Percentiles rank a stretch among this genome's conserved stretches.
Conservation (phyloP, 805 yeast species). For the Metschnikowia drakensbergensis region DNA sequence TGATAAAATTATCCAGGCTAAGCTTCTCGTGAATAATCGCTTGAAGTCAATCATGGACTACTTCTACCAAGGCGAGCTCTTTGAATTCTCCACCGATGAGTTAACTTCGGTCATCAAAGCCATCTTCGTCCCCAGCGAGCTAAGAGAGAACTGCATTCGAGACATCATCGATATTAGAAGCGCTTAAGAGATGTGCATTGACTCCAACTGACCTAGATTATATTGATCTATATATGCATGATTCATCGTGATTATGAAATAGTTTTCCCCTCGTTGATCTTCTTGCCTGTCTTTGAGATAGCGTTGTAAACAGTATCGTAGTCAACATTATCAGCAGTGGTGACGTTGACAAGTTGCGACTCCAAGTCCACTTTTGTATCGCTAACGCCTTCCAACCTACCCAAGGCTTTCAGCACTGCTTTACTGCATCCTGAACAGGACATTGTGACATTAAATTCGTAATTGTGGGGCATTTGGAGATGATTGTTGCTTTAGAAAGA, state of each 20-base stretch:
- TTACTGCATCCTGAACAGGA: conserved; percentile 83
- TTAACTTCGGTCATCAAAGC: conserved; percentile 38
- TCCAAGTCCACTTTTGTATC: conserved; percentile 72
- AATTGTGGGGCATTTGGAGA: conserved; percentile 33
- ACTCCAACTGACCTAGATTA: not conserved
- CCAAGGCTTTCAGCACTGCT: conserved; percentile 77
- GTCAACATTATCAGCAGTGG: conserved; percentile 48
- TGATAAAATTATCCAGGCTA: conserved; percentile 26
- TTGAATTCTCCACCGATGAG: conserved; percentile 47
- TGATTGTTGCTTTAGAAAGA: not conserved
- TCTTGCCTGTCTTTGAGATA: conserved; percentile 89
- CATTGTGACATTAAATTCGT: conserved; percentile 82
- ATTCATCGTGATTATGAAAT: conserved; percentile 2
- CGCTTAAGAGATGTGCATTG: conserved; percentile 6
- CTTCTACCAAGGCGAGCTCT: conserved; percentile 51
- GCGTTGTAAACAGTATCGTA: conserved; percentile 78
- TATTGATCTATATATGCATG: not conserved
- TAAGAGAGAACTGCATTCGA: conserved; percentile 40
- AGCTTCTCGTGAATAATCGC: conserved; percentile 34
- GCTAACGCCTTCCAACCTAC: conserved; percentile 68
- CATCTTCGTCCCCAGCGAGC: conserved; percentile 45
- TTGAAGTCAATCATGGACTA: conserved; percentile 45
- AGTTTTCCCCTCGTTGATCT: conserved; percentile 61
- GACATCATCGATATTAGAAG: conserved; percentile 46
- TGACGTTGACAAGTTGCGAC: conserved; percentile 77